Evolutionary conservation across 2,329 filamentous ascomycete genomes (phyloP).

Genomic region (Blumeriella jaapii): DNA sequence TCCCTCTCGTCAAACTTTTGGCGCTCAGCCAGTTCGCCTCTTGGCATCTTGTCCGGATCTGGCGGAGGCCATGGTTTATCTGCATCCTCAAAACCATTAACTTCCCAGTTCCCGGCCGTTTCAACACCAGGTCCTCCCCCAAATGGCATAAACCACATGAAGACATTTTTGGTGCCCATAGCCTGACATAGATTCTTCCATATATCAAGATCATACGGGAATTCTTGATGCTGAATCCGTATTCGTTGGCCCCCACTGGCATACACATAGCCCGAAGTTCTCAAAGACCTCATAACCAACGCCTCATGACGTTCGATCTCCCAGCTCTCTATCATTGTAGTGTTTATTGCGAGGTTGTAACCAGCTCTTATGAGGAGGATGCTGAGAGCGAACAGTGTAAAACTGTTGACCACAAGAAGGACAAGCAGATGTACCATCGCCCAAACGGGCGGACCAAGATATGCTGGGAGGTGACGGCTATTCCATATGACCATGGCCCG

Average conservation of each 20-base stretch:
- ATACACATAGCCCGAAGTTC: constrained; percentile 30
- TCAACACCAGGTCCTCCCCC: constrained; percentile 36
- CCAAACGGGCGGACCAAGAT: constrained; percentile 54
- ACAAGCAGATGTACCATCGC: constrained; percentile 51
- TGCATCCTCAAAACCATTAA: constrained; percentile 65
- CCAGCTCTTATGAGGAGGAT: constrained; percentile 54
- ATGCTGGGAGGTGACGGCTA: constrained; percentile 55
- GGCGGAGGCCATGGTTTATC: constrained; percentile 50
- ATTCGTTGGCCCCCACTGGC: constrained; percentile 38
- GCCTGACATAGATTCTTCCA: constrained; percentile 63
- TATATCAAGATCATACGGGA: constrained; percentile 71
- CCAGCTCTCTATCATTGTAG: constrained; percentile 74
- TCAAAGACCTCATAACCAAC: constrained; percentile 36
- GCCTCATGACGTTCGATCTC: constrained; percentile 54
- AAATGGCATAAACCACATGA: constrained; percentile 62
- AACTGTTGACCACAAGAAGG: constrained; percentile 43
- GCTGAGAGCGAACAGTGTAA: constrained; percentile 48
- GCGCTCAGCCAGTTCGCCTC: constrained; percentile 7
- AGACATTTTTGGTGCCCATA: constrained; percentile 57
- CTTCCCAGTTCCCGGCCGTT: constrained; percentile 44
- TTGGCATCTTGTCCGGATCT: constrained; percentile 47
- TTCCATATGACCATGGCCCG: constrained; percentile 51
- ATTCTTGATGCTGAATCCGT: constrained; percentile 55
- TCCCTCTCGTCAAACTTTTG: constrained; percentile 7
- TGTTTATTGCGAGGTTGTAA: constrained; percentile 54